Conservation (phyloP, 176 grass and related monocot genomes). For the Phyllostachys edulis region DNA sequence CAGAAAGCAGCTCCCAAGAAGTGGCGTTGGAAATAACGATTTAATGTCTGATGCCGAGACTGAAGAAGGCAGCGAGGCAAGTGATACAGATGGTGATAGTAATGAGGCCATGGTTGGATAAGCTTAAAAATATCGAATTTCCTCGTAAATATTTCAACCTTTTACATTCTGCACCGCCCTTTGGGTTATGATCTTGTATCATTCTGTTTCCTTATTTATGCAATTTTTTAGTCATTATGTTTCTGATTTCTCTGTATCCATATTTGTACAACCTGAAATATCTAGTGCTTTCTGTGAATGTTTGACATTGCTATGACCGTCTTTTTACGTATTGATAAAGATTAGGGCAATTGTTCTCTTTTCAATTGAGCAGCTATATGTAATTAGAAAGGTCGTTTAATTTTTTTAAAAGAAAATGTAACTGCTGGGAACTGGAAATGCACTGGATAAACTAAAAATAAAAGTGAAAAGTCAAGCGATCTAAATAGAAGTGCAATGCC, state of each 20-base stretch:
- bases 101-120: slow-evolving; percentile 54
- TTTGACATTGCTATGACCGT: background rate
- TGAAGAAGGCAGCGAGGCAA: slow-evolving; percentile 44
- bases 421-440: background rate
- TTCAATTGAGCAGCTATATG: background rate
- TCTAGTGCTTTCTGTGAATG: background rate
- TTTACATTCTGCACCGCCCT: background rate
- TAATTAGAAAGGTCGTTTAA: background rate
- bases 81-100: slow-evolving; percentile 34
- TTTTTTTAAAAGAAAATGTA: background rate
- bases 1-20: slow-evolving; percentile 43
- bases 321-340: background rate
- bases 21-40: slow-evolving; percentile 30
- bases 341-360: background rate
- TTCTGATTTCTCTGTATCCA: slow-evolving; percentile 4
- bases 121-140: background rate
- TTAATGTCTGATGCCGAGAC: slow-evolving; percentile 70
- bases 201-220: slow-evolving; percentile 3
- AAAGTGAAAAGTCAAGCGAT: background rate
- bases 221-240: background rate
- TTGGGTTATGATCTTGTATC: background rate
- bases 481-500: background rate
- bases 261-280: slow-evolving; percentile 16
- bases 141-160: slow-evolving; percentile 30
- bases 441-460: background rate